Evolutionary conservation across 139 green algal genomes (phyloP), one percentile per base, ranked within the genome.

Genomic region (Pedinophyceae sp.): DNA sequence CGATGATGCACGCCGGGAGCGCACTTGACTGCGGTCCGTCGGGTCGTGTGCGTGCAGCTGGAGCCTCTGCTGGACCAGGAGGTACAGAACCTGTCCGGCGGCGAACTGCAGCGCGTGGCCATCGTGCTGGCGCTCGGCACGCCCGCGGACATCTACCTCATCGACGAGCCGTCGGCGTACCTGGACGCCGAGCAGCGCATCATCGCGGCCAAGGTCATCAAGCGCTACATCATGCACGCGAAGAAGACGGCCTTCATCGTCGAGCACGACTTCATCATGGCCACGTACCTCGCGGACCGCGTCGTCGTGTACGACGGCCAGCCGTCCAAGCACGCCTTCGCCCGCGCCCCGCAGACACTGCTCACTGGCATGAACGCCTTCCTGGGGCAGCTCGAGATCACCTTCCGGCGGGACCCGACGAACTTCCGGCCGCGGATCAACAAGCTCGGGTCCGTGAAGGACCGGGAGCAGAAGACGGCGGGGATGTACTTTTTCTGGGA

Each of bases 241-340:
- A 95, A 97, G 82, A 97, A 98, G 82, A 96, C 88, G 5, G 91
- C 91, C 19, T 97, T 98, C 70, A 85, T 98, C 7, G 91, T 98
- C 64, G 91, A 98, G 84, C 91, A 98, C 73, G 91, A 98, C 59
- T 98, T 98, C 80, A 97, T 98, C 87, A 98, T 98, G 91, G 86
- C 91, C 25, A 91, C 90, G 7, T 97, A 97, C 75, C 78, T 98
- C 48, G 89, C 90, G 16, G 89, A 97, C 75, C 65, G 72, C 20
- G 91, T 98, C 48, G 84, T 98, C 28, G 88, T 98, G 52, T 98
- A 98, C 63, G 83, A 95, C 52, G 91, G 91, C 18, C 30, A 75
- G 65, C 83, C 90, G 5, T 86, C 76, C 27, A 71, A 76, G 55
- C 50, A 79, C 4, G 89, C 87, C 39, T 81, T 67, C 3, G 91